A percentile compares a stretch with the other conserved stretches of the same genome.
phyloP scores from a whole-genome alignment of 345 rosid species.

The Eucalyptus albens region DNA sequence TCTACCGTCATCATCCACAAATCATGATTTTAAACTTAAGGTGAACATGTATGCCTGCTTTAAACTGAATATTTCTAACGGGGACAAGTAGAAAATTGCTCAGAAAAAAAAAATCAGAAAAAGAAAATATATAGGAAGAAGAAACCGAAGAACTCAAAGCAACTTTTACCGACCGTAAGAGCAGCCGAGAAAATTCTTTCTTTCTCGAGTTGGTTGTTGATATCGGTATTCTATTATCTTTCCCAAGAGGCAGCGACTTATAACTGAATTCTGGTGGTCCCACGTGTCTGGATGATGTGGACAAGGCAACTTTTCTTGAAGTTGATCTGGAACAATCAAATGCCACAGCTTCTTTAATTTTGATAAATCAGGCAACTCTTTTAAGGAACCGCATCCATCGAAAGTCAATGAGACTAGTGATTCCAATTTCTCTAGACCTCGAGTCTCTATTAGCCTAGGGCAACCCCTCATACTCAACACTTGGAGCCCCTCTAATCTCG shows the following conservation, averaged over 20 bases:
- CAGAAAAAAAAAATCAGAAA: too few relatives aligned
- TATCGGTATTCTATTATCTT: neutral
- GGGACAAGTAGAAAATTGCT: neutral
- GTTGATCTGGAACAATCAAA: neutral
- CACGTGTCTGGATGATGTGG: neutral
- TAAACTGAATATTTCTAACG: neutral
- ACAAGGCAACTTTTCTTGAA: neutral
- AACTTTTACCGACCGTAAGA: neutral
- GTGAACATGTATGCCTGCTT: neutral
- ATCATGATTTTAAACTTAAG: neutral
- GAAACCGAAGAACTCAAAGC: neutral
- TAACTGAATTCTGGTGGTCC: fast-evolving
- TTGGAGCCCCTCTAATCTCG: neutral
- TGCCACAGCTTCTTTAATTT: neutral
- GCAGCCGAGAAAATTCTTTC: neutral
- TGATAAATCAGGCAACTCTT: neutral
- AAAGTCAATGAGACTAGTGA: too few relatives aligned
- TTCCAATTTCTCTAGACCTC: neutral
- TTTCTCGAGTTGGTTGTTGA: neutral
- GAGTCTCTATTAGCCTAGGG: neutral
- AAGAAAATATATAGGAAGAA: neutral
- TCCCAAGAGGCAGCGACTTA: too few relatives aligned
- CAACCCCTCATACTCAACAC: neutral
- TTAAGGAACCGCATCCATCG: neutral
- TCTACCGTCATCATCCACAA: neutral